Evolutionary conservation across 1,284 basidiomycete genomes (phyloP).

Genomic region (Anthracocystis panici-leucophaei): DNA sequence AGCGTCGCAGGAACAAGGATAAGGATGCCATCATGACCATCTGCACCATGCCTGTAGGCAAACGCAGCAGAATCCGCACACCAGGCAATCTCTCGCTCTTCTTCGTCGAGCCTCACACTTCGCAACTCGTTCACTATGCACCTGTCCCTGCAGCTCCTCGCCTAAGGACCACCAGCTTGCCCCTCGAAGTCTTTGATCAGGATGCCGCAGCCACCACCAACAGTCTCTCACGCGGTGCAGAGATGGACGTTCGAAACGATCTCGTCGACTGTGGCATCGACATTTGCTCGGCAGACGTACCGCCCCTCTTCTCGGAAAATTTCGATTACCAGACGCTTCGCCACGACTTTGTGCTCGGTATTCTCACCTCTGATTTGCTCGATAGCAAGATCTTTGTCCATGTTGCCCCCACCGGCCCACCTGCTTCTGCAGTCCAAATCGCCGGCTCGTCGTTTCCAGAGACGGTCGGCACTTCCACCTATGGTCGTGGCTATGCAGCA

Average conservation of each 20-base stretch:
- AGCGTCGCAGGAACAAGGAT: constrained; percentile 84
- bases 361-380: constrained; percentile 92
- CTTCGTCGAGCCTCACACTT: constrained; percentile 59
- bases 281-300: constrained; percentile 82
- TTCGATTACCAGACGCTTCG: constrained; percentile 96
- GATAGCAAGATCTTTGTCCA: constrained; percentile 95
- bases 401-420: constrained; percentile 73
- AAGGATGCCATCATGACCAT: constrained; percentile 93
- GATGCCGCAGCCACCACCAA: constrained; percentile 38
- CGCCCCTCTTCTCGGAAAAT: constrained; percentile 97
- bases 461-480: constrained; percentile 77
- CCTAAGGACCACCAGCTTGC: constrained; percentile 58
- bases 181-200: constrained; percentile 61
- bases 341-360: constrained; percentile 93
- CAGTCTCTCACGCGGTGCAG: constrained; percentile 66
- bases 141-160: constrained; percentile 65
- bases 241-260: constrained; percentile 86
- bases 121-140: constrained; percentile 69
- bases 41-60: constrained; percentile 47
- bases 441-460: constrained; percentile 77
- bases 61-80: constrained; percentile 42
- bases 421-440: constrained; percentile 34
- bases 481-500: constrained; percentile 74
- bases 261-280: constrained; percentile 81
- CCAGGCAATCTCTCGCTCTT: constrained; percentile 61